These are phyloP conservation scores for Annona cherimola DNA, from an alignment of 164 flowering plant species.

Conservation along the genomic window DNA sequence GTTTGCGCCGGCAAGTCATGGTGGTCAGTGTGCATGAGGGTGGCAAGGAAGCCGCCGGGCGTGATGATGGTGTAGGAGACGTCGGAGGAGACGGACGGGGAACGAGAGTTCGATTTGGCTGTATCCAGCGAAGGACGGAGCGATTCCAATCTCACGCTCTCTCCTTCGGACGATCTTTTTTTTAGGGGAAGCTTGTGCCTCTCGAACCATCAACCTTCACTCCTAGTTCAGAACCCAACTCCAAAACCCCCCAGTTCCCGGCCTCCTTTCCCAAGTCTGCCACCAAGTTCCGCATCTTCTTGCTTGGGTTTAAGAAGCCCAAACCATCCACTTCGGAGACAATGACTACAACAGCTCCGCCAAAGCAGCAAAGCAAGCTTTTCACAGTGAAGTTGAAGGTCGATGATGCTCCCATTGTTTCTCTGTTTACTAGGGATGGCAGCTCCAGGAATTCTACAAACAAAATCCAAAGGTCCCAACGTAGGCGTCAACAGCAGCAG, in stretches of 20 bases:
- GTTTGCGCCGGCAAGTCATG: no score
- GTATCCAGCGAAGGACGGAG: slow-evolving; percentile 29
- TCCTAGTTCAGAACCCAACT: slow-evolving; percentile 11
- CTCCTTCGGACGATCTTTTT: slow-evolving; percentile 66
- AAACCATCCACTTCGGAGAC: slow-evolving; percentile 25
- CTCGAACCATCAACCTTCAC: slow-evolving; percentile 31
- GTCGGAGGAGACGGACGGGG: slow-evolving; percentile 23
- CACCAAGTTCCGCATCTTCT: slow-evolving; percentile 62
- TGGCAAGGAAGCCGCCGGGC: no score
- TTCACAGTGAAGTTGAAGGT: slow-evolving; percentile 71
- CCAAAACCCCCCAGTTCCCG: slow-evolving; percentile 38
- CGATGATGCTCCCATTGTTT: slow-evolving; percentile 64
- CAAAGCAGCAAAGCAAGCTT: slow-evolving; percentile 24
- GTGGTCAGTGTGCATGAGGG: slow-evolving; percentile 37
- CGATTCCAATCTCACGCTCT: slow-evolving; percentile 25
- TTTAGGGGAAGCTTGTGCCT: slow-evolving; percentile 63
- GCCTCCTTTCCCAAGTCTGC: slow-evolving; percentile 40
- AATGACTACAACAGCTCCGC: slow-evolving; percentile 6
- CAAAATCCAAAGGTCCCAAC: slow-evolving; percentile 23
- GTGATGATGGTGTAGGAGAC: slow-evolving; percentile 4
- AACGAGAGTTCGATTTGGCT: slow-evolving; percentile 48
- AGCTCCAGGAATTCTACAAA: slow-evolving; percentile 29
- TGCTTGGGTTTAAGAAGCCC: slow-evolving; percentile 60
- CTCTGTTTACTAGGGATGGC: slow-evolving; percentile 55
- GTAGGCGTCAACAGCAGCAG: slow-evolving; percentile 20